phyloP scores from a whole-genome alignment of 768 basidiomycete genomes.

The Phanerochaete sordida region DNA sequence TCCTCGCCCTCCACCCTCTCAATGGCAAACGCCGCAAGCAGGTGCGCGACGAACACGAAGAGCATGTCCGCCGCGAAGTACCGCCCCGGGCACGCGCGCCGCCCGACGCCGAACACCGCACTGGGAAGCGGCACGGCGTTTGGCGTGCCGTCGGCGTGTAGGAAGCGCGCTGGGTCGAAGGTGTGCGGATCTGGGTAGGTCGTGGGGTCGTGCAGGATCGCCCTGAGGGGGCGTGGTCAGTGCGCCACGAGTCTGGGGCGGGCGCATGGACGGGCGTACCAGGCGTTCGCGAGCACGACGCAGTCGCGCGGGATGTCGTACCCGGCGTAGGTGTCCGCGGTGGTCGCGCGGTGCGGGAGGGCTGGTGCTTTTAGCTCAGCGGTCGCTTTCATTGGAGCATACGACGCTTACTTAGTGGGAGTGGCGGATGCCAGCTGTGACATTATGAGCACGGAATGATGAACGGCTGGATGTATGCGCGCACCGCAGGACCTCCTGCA shows the following conservation, averaged over 20 bases:
- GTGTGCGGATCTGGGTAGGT: conserved; percentile 45
- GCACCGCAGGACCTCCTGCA: background rate
- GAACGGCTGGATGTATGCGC: background rate
- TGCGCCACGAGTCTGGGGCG: background rate
- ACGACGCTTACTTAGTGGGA: background rate
- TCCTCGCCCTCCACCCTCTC: background rate
- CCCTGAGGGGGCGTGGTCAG: conserved; percentile 8
- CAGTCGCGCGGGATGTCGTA: background rate
- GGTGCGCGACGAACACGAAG: background rate
- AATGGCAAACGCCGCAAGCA: conserved; percentile 3
- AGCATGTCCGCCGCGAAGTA: background rate
- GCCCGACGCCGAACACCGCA: background rate
- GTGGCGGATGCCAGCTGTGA: background rate
- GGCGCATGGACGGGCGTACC: background rate
- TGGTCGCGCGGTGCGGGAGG: background rate
- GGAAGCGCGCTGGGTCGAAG: conserved; percentile 46
- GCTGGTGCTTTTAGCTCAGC: background rate
- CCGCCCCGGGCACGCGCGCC: background rate
- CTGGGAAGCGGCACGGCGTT: conserved; percentile 6
- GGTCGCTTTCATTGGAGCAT: background rate
- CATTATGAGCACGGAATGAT: background rate
- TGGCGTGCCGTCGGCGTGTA: conserved; percentile 10
- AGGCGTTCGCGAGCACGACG: background rate
- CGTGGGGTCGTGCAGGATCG: conserved; percentile 38
- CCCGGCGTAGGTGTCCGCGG: background rate